Evolutionary conservation across 2,329 filamentous ascomycete species (phyloP).

Genomic region (Claviceps sp.): DNA sequence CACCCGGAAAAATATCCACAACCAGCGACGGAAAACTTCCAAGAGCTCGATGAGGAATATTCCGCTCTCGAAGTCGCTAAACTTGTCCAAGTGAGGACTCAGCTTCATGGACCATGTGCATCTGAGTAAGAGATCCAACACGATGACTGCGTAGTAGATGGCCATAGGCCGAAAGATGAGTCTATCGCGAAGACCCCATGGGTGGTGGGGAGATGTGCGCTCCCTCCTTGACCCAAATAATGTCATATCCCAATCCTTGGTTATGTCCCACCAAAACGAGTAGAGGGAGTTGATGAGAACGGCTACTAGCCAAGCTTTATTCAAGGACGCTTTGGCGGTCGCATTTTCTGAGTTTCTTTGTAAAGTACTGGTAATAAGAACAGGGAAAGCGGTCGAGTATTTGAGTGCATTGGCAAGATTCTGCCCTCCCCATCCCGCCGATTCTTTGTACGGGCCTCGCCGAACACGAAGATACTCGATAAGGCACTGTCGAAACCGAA

Average conservation of each 20-base stretch:
- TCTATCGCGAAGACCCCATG: constrained; percentile 64
- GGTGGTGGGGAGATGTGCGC: constrained; percentile 49
- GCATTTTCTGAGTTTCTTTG: constrained; percentile 45
- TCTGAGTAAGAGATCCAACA: constrained; percentile 64
- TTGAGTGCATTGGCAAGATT: constrained; percentile 91
- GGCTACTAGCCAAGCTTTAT: constrained; percentile 54
- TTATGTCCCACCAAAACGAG: constrained; percentile 97
- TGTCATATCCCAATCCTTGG: constrained; percentile 92
- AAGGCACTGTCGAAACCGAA: constrained; percentile 82
- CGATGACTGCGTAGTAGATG: constrained; percentile 73
- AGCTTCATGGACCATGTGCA: constrained; percentile 90
- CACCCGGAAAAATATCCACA: constrained; percentile 93
- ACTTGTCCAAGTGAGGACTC: constrained; percentile 65
- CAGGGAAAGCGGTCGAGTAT: constrained; percentile 87
- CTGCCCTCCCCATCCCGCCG: constrained; percentile 63
- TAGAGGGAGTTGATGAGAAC: constrained; percentile 77
- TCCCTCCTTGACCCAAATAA: constrained; percentile 51
- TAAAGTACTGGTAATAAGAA: constrained; percentile 67
- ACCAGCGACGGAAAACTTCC: constrained; percentile 79
- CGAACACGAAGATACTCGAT: constrained; percentile 71
- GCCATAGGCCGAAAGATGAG: constrained; percentile 58
- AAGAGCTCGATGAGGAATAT: constrained; percentile 79
- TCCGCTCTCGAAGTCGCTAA: constrained; percentile 75
- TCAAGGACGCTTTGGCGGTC: constrained; percentile 28
- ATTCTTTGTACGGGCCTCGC: constrained; percentile 39